phyloP scores from a whole-genome alignment of 495 filamentous ascomycete species.

The Hypoxylon cercidicola region DNA sequence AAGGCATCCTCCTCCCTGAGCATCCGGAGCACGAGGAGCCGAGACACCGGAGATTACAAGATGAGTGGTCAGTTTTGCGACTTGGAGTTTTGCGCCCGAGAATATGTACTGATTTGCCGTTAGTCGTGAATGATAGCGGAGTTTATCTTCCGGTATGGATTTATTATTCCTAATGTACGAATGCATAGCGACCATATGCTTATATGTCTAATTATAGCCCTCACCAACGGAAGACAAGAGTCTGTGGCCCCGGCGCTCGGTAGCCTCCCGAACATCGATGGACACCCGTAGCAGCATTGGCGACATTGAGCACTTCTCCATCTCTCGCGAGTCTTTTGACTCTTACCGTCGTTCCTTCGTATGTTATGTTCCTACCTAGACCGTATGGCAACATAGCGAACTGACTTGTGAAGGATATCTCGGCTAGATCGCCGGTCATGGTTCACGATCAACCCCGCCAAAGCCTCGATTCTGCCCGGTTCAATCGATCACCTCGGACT shows the following conservation, averaged over 20 bases:
- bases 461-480: constrained; percentile 78
- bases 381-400: constrained; percentile 13
- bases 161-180: constrained; percentile 6
- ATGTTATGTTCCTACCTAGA: constrained; percentile 48
- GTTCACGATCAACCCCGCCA: constrained; percentile 73
- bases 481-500: constrained; percentile 65
- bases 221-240: constrained; percentile 88
- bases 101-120: constrained; percentile 36
- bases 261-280: constrained; percentile 72
- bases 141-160: constrained; percentile 89
- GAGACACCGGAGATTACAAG: constrained; percentile 79
- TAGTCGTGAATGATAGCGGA: constrained; percentile 96
- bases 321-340: constrained; percentile 97
- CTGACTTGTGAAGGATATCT: constrained; percentile 77
- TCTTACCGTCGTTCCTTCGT: constrained; percentile 97
- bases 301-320: constrained; percentile 93
- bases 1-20: constrained; percentile 69
- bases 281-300: constrained; percentile 74
- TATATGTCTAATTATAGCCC: constrained; percentile 64
- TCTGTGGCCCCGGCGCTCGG: constrained; percentile 82
- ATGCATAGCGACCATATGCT: constrained; percentile 12
- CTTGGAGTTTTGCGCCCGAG: constrained; percentile 10
- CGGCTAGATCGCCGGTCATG: constrained; percentile 81
- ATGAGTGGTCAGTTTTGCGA: constrained; percentile 72
- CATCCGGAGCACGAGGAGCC: constrained; percentile 64